Conservation (phyloP, 495 filamentous ascomycete species). For the Aspergillus mulundensis region DNA sequence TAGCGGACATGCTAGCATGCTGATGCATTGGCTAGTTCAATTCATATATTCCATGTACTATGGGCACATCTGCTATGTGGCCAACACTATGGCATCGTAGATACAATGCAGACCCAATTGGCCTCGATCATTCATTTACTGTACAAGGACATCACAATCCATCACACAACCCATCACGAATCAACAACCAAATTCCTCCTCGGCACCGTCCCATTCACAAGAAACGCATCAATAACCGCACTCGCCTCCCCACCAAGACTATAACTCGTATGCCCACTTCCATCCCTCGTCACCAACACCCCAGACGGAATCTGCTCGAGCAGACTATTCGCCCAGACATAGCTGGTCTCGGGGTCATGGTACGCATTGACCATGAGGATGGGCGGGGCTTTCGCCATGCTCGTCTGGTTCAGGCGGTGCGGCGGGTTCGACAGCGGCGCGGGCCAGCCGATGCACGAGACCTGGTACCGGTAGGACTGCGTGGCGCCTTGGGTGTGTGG, state of each 20-base stretch:
- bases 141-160: too few species aligned
- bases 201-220: constrained; percentile 10
- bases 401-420: not conserved
- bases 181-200: not conserved
- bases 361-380: constrained; percentile 32
- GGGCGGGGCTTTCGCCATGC: not conserved
- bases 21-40: too few species aligned
- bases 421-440: constrained; percentile 28
- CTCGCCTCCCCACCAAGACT: constrained; percentile 11
- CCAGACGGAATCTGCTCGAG: constrained; percentile 18
- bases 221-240: constrained; percentile 8
- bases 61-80: too few species aligned
- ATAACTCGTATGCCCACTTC: constrained; percentile 30
- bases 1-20: too few species aligned
- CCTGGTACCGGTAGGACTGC: constrained; percentile 22
- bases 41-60: too few species aligned
- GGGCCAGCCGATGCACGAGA: constrained; percentile 36
- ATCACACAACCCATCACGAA: not conserved
- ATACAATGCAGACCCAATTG: too few species aligned
- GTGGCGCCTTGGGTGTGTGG: constrained; percentile 24
- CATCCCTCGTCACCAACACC: constrained; percentile 33
- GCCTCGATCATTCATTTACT: too few species aligned
- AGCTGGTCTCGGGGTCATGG: constrained; percentile 33
- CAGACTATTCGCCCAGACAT: constrained; percentile 33
- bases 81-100: too few species aligned